A percentile compares a stretch with the other conserved stretches of the same genome.
phyloP scores from a whole-genome alignment of 257 asterid genomes.

The Solanum chilense region DNA sequence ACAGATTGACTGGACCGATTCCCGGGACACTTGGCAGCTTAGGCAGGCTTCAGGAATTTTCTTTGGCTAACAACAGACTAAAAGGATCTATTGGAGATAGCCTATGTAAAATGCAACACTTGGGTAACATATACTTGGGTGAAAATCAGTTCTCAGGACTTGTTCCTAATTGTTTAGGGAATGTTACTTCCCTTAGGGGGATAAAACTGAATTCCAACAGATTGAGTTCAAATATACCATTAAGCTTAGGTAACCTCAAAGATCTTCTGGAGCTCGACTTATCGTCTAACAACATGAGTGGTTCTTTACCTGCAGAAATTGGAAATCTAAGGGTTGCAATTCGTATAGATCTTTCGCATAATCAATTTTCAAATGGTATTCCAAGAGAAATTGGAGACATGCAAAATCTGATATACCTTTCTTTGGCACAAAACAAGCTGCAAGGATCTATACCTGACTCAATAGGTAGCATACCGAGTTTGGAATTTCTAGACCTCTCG shows the following conservation, averaged over 20 bases:
- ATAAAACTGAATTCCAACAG: conserved; percentile 2
- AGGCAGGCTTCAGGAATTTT: neutral
- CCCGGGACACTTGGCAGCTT: neutral
- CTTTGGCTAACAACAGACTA: conserved; percentile 3
- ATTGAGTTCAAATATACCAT: conserved; percentile 9
- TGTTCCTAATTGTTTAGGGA: conserved; percentile 21
- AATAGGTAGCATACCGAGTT: neutral
- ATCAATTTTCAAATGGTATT: conserved; percentile 4
- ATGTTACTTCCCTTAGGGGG: neutral
- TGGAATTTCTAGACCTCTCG: conserved; percentile 9
- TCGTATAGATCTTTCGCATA: neutral
- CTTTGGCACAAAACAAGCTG: conserved; percentile 9
- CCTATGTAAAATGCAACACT: conserved; percentile 4
- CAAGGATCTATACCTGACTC: conserved; percentile 15
- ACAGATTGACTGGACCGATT: neutral
- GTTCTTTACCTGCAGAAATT: conserved; percentile 7
- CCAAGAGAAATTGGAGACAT: conserved; percentile 1
- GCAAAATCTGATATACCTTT: neutral
- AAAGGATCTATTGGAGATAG: neutral
- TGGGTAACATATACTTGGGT: neutral
- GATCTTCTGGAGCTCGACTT: conserved; percentile 5
- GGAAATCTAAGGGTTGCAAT: conserved; percentile 3
- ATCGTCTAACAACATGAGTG: conserved; percentile 11
- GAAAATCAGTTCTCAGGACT: conserved; percentile 5
- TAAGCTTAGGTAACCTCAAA: conserved; percentile 4